phyloP scores from a whole-genome alignment of 179 eudicot species.

The Nepenthes alata region DNA sequence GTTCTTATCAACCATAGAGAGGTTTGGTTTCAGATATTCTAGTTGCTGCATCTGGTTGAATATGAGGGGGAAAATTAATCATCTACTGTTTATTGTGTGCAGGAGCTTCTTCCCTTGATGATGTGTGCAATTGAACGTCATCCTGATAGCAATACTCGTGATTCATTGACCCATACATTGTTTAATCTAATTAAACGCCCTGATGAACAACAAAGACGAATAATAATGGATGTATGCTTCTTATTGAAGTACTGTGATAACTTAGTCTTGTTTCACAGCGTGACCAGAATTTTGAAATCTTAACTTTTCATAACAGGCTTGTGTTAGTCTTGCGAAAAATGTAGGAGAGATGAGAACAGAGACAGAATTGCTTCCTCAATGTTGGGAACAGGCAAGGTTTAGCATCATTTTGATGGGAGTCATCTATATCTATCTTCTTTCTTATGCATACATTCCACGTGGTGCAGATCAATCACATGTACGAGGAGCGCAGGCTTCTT shows the following conservation, averaged over 20 bases:
- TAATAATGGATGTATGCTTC: conserved; percentile 87
- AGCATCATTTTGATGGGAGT: background rate
- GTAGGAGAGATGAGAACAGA: conserved; percentile 98
- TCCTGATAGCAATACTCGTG: conserved; percentile 83
- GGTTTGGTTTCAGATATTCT: conserved; percentile 32
- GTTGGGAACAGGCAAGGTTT: conserved; percentile 94
- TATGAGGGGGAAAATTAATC: conserved; percentile 3
- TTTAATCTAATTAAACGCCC: conserved; percentile 97
- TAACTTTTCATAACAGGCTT: conserved; percentile 41
- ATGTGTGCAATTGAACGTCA: conserved; percentile 99
- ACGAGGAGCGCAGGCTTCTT: conserved; percentile 96
- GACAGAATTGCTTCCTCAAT: conserved; percentile 97
- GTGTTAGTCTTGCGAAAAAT: conserved; percentile 89
- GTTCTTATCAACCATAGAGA: conserved; percentile 96
- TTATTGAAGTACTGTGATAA: background rate
- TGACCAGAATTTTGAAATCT: background rate
- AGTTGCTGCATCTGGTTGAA: conserved; percentile 4
- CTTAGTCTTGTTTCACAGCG: conserved; percentile 2
- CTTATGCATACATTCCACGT: conserved; percentile 6
- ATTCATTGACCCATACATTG: conserved; percentile 90
- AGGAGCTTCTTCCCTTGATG: conserved; percentile 99
- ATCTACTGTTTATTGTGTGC: conserved; percentile 12
- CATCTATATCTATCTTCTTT: conserved; percentile 1
- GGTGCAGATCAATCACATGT: conserved; percentile 87
- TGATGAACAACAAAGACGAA: conserved; percentile 93